phyloP scores from a whole-genome alignment of 78 protist species.

The Dictyostelium citrinum region DNA sequence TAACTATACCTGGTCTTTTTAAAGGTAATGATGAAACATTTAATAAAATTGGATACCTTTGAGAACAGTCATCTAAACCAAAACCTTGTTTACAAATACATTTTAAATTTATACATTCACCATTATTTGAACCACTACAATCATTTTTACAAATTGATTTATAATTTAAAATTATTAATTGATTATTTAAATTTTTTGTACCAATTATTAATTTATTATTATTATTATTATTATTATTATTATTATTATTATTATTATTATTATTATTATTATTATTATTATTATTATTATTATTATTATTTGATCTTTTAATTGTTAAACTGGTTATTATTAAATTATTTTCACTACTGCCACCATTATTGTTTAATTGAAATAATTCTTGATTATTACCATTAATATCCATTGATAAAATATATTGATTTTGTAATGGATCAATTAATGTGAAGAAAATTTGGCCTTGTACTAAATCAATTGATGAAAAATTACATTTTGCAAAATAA shows the following conservation, averaged over 20 bases:
- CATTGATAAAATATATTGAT: neutral
- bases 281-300: no score
- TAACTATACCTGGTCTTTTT: neutral
- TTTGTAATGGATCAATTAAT: neutral
- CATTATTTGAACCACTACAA: slow-evolving; percentile 21
- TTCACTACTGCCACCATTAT: neutral
- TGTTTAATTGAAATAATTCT: neutral
- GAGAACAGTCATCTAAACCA: slow-evolving; percentile 15
- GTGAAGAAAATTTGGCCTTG: neutral
- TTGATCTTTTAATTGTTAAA: neutral
- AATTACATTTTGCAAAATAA: neutral
- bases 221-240: no score
- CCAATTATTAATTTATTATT: neutral
- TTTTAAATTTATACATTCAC: slow-evolving; percentile 3
- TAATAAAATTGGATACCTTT: neutral
- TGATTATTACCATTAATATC: neutral
- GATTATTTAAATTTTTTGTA: neutral
- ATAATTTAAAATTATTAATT: neutral
- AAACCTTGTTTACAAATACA: slow-evolving; percentile 7
- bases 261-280: no score
- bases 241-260: no score
- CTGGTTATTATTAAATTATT: neutral
- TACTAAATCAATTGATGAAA: neutral
- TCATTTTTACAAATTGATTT: slow-evolving; percentile 24
- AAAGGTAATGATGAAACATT: neutral